A percentile compares a stretch with the other conserved stretches of the same genome.
These are phyloP conservation scores for Gamsiella multidivaricata DNA, from an alignment of 192 early-diverging fungal genomes.

Conservation along the genomic window DNA sequence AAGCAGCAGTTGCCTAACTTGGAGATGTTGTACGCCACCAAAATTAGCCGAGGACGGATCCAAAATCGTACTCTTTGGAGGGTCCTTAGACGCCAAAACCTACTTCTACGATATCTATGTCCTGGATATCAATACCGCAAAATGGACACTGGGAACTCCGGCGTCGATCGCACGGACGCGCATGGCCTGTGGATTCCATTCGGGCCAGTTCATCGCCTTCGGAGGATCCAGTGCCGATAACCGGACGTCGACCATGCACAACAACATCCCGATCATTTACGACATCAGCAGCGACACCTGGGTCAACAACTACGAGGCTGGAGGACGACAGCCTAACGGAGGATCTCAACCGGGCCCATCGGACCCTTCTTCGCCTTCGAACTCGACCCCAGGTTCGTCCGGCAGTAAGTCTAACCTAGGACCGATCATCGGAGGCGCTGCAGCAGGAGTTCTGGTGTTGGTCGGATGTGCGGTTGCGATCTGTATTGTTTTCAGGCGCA, in stretches of 20 bases:
- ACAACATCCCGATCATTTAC: constrained; percentile 12
- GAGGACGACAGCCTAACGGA: background rate
- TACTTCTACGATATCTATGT: constrained; percentile 19
- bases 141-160: constrained; percentile 10
- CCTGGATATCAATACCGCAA: constrained; percentile 12
- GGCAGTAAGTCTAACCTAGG: constrained; percentile 1
- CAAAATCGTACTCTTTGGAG: constrained; percentile 36
- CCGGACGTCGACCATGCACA: constrained; percentile 21
- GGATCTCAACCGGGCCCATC: too few relatives aligned
- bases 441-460: constrained; percentile 5
- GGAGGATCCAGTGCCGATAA: constrained; percentile 29
- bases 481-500: background rate
- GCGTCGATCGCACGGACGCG: constrained; percentile 9
- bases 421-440: constrained; percentile 12
- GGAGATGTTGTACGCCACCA: too few relatives aligned
- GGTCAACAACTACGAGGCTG: background rate
- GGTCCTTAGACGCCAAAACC: constrained; percentile 5
- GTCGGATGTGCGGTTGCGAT: background rate
- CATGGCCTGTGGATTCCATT: constrained; percentile 28
- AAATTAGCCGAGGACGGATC: constrained; percentile 34
- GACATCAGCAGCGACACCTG: constrained; percentile 3
- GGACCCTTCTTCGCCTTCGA: background rate
- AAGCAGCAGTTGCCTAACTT: background rate
- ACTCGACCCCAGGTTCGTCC: background rate
- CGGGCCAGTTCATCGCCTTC: constrained; percentile 32